Percentiles rank a stretch among this genome's conserved stretches.
Evolutionary conservation across 2,329 filamentous ascomycete species (phyloP).

Genomic region (Apiospora marii): DNA sequence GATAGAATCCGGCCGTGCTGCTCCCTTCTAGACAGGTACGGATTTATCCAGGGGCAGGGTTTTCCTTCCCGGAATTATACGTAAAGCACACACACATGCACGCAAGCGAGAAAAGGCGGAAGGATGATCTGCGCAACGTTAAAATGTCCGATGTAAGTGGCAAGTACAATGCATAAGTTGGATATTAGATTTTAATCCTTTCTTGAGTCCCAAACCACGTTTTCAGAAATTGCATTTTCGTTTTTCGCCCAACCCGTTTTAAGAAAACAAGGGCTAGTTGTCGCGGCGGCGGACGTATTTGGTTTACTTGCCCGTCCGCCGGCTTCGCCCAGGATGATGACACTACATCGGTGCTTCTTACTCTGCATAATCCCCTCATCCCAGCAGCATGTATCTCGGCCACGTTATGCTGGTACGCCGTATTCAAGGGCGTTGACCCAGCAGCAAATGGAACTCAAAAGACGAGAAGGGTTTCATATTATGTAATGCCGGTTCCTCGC

Average conservation of each 20-base stretch:
- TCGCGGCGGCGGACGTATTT: background rate
- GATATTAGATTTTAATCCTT: background rate
- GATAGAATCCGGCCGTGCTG: background rate
- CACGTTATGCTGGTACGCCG: too few relatives aligned
- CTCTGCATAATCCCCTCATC: background rate
- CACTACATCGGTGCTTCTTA: background rate
- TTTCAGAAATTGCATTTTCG: background rate
- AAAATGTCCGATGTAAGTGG: background rate
- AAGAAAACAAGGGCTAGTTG: background rate
- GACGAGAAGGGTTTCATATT: too few relatives aligned
- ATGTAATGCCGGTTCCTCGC: background rate
- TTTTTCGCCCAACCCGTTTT: background rate
- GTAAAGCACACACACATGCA: too few relatives aligned
- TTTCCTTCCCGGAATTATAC: background rate
- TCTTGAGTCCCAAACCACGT: background rate
- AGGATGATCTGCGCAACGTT: background rate
- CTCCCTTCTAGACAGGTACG: background rate
- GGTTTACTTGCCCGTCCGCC: background rate
- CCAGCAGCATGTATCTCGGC: background rate
- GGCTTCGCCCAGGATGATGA: background rate
- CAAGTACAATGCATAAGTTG: background rate
- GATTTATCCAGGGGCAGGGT: background rate
- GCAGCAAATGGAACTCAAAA: too few relatives aligned
- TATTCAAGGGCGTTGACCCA: background rate
- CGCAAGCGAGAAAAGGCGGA: background rate